phyloP scores from a whole-genome alignment of 1,139 yeast species.

The Geotrichum carabidarum region DNA sequence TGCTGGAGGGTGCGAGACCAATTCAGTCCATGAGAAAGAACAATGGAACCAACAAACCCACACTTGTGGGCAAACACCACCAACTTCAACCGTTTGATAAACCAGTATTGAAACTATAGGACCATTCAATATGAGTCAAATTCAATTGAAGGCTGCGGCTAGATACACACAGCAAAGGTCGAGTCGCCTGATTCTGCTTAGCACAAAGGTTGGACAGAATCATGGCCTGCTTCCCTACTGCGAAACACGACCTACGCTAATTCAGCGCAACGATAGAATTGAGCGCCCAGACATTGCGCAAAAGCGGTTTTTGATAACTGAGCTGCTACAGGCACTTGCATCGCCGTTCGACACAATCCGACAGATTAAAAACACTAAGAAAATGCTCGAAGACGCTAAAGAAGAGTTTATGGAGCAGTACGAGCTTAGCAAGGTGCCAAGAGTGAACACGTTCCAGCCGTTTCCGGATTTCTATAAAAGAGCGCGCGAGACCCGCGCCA shows the following conservation, averaged over 20 bases:
- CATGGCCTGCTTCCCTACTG: background rate
- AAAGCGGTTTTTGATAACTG: slow-evolving; percentile 6
- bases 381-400: slow-evolving; percentile 22
- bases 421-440: slow-evolving; percentile 23
- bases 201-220: no score
- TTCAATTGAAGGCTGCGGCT: background rate
- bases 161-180: no score
- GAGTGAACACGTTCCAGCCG: slow-evolving; percentile 23
- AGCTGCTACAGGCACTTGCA: slow-evolving; percentile 24
- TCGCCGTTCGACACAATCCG: slow-evolving; percentile 69
- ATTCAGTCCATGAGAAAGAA: no score
- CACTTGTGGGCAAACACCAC: no score
- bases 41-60: no score
- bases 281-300: background rate
- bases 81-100: no score
- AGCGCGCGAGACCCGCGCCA: slow-evolving; percentile 16
- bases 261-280: no score
- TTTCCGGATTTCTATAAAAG: slow-evolving; percentile 23
- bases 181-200: no score
- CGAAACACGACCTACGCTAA: background rate
- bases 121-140: no score
- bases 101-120: no score
- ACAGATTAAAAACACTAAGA: slow-evolving; percentile 22
- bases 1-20: no score
- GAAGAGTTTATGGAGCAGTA: slow-evolving; percentile 23